Evolutionary conservation across 2,329 filamentous ascomycete genomes (phyloP), one percentile per base, ranked within the genome.

Genomic region (Paecilomyces sp.): DNA sequence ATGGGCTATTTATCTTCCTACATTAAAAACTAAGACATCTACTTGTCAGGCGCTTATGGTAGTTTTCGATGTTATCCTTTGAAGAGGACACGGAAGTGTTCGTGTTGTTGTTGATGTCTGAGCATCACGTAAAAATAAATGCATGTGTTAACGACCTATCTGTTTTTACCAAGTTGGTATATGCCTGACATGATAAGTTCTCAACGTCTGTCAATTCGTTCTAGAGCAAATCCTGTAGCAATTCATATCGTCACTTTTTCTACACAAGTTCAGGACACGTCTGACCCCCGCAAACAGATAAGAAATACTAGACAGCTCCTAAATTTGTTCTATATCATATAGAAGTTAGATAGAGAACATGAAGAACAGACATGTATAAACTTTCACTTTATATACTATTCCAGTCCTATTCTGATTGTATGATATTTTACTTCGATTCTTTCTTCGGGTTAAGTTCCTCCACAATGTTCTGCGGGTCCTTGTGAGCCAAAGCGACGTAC

Each of bases 381-480:
- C 52, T 54, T 53, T 30, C 12, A 41, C 36, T 41, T 15, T 47
- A 41, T 41, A 9, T 47, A 47, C 15, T 18, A 22, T 18, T 47
- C 15, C 22, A 47, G 41, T 6, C 15, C 13, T 47, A 47, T 22
- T 47, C 41, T 47, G n/a, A 22, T n/a, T 47, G 7, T 47, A 47
- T 18, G 5, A 18, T 8, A 18, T 47, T 15, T 47, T 22, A 47
- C 8, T 30, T 54, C 24, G 52, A 34, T 34, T 36, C 24, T 65
- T 64, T 62, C 58, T 67, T 70, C 8, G 78, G 76, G 56, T 79
- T 79, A 50, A 87, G 72, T 66, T 86, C 80, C 56, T 85, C 82
- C 0, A 81, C 79, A 54, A 85, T 85, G 61, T 88, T 88, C 60
- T 84, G 81, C 1, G 82, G 79, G 60, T 87, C 85, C 65, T 85